These are phyloP conservation scores for Lactifluus hygrophoroides DNA, from an alignment of 768 basidiomycete genomes.

Conservation along the genomic window DNA sequence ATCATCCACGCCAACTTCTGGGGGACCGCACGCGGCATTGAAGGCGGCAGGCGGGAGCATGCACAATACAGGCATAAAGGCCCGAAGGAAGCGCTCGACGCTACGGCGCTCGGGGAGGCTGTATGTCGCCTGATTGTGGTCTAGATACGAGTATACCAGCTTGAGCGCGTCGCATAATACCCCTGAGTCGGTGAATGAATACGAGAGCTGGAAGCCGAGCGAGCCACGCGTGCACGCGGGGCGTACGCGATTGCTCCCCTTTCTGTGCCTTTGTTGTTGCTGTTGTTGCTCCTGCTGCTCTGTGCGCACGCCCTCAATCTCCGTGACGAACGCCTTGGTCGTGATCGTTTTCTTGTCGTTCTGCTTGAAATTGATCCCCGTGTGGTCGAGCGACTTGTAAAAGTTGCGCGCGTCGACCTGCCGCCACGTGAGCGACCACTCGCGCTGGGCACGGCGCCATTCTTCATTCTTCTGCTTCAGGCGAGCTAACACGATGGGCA, in stretches of 20 bases:
- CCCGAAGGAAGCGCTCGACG: constrained; percentile 77
- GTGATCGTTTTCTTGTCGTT: constrained; percentile 94
- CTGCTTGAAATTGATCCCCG: constrained; percentile 88
- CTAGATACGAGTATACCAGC: constrained; percentile 85
- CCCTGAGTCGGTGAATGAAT: constrained; percentile 62
- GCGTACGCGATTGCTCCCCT: neutral
- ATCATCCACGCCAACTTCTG: constrained; percentile 38
- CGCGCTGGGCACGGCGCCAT: constrained; percentile 88
- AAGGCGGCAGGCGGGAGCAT: constrained; percentile 61
- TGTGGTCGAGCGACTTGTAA: constrained; percentile 95
- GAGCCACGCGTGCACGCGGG: constrained; percentile 35
- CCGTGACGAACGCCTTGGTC: constrained; percentile 69
- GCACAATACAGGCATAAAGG: constrained; percentile 78
- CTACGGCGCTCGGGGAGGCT: constrained; percentile 68
- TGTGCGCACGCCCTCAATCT: constrained; percentile 65
- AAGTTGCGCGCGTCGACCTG: constrained; percentile 97
- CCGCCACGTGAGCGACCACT: constrained; percentile 95
- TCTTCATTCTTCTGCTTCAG: constrained; percentile 94
- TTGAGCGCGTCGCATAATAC: constrained; percentile 86
- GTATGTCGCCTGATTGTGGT: constrained; percentile 72
- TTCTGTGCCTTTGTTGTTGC: constrained; percentile 4
- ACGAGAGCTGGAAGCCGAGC: constrained; percentile 69
- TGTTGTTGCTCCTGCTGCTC: constrained; percentile 26
- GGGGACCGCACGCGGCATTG: constrained; percentile 51
- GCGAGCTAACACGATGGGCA: constrained; percentile 84